Evolutionary conservation across 1,139 yeast species (phyloP), one percentile per base, ranked within the genome.

Genomic region (Diutina catenulata): DNA sequence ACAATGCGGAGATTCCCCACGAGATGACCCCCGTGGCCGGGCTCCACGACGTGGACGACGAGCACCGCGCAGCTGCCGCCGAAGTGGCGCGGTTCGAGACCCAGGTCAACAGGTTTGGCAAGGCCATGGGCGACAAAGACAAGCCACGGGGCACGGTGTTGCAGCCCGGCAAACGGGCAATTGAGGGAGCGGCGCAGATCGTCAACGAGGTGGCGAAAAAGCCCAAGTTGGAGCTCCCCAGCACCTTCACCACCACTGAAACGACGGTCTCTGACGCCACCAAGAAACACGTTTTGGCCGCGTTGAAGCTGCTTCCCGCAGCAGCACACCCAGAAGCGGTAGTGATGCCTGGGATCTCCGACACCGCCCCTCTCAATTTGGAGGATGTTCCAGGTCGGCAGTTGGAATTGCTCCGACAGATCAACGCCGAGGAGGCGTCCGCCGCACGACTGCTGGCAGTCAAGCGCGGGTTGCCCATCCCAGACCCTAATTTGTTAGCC

Each of bases 1-100:
- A 84, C 53, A 82, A 79, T 52, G 80, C 42, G 2, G 95, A 83
- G 49, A 75, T 88, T 13, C 86, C 91, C 0, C 81, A 82, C 50
- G 94, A 87, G 48, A 77, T 74, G 42, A 59, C 57, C n/a, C 94
- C 95, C 0, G 69, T 68, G 5, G 61, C 60, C 0, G 96, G 95
- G 0, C 57, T 74, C 13, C 82, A 80, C 51, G 93, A 82, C 49
- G 76, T 79, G 0, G 51, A 64, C 0, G 75, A 70, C 24, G 97
- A 88, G 51, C 55, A 58, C 11, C 50, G 49, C 9, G 35, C 25
- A 5, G 35, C 35, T 7, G 25, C 18, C 13, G 25, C 15, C 7
- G 26, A 31, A n/a, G 20, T 31, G 35, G 10, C n/a, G 5, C 2
- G 13, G 6, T 31, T 31, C 27, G 33, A 31, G 14, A 14, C 7